Percentiles rank a stretch among this genome's conserved stretches.
Evolutionary conservation across 2,329 filamentous ascomycete species (phyloP).

Genomic region (Alternaria atra): DNA sequence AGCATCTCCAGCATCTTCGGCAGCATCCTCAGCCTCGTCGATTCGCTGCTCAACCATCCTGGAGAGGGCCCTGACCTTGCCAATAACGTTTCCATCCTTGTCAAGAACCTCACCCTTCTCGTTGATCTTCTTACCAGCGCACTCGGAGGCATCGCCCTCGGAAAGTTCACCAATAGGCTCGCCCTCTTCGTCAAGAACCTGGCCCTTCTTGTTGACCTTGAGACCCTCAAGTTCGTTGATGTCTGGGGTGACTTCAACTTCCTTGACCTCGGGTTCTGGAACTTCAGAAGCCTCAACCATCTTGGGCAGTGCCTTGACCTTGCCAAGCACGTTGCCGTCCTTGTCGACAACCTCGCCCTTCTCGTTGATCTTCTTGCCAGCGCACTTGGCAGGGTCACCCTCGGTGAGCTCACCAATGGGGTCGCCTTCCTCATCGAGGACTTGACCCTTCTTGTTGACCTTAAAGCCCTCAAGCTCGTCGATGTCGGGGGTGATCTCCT

Average conservation of each 20-base stretch:
- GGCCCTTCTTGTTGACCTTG: slow-evolving; percentile 68
- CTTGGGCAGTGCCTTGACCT: slow-evolving; percentile 63
- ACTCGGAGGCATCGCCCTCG: slow-evolving; percentile 68
- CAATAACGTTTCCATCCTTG: slow-evolving; percentile 70
- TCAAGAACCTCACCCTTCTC: slow-evolving; percentile 71
- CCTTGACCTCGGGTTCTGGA: slow-evolving; percentile 51
- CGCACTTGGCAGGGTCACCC: slow-evolving; percentile 70
- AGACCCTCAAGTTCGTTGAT: slow-evolving; percentile 61
- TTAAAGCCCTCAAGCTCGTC: slow-evolving; percentile 62
- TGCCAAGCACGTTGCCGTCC: slow-evolving; percentile 70
- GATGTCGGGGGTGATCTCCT: slow-evolving; percentile 55
- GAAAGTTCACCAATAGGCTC: slow-evolving; percentile 63
- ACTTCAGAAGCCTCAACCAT: slow-evolving; percentile 37
- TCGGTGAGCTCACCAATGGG: slow-evolving; percentile 62
- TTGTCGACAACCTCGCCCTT: slow-evolving; percentile 72
- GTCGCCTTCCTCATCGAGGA: slow-evolving; percentile 63
- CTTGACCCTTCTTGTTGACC: slow-evolving; percentile 66
- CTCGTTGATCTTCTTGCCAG: slow-evolving; percentile 71
- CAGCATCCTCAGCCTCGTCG: slow-evolving; percentile 40
- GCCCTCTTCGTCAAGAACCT: slow-evolving; percentile 62
- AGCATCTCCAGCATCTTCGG: slow-evolving; percentile 33
- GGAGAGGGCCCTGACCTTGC: slow-evolving; percentile 65
- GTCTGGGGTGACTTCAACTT: slow-evolving; percentile 54
- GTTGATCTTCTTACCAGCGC: slow-evolving; percentile 72
- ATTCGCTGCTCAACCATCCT: slow-evolving; percentile 52